phyloP scores from a whole-genome alignment of 2,329 filamentous ascomycete species.

The Hymenoscyphus occultus region DNA sequence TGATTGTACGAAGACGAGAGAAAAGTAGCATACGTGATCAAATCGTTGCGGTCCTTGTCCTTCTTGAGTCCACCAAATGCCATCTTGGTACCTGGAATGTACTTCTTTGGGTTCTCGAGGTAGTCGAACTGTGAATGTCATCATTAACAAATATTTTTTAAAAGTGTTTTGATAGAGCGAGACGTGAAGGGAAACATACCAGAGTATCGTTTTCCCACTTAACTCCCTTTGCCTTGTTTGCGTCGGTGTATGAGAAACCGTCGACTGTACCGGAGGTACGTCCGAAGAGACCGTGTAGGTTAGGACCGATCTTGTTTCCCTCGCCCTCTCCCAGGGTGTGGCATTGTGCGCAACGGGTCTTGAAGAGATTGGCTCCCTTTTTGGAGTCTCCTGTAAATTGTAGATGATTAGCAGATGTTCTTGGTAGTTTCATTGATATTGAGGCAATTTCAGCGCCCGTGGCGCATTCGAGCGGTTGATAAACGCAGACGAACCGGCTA shows the following conservation, averaged over 20 bases:
- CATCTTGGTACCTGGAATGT: slow-evolving; percentile 99
- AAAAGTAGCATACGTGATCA: slow-evolving; percentile 78
- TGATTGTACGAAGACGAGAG: background rate
- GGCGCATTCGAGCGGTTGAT: slow-evolving; percentile 23
- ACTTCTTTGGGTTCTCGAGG: slow-evolving; percentile 99
- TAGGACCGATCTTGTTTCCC: slow-evolving; percentile 97
- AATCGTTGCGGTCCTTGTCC: slow-evolving; percentile 97
- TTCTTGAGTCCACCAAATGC: slow-evolving; percentile 99
- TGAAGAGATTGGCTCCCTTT: slow-evolving; percentile 99
- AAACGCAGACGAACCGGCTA: background rate
- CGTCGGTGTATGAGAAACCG: slow-evolving; percentile 96
- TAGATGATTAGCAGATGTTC: slow-evolving; percentile 33
- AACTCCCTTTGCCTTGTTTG: slow-evolving; percentile 97
- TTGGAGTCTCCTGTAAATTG: slow-evolving; percentile 72
- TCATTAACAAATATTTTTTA: background rate
- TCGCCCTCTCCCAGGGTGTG: slow-evolving; percentile 90
- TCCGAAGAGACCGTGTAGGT: slow-evolving; percentile 95
- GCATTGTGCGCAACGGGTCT: slow-evolving; percentile 98
- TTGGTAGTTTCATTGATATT: background rate
- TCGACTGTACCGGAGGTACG: slow-evolving; percentile 89
- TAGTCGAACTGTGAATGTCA: slow-evolving; percentile 73
- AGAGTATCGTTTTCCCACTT: slow-evolving; percentile 83
- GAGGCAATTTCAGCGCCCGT: slow-evolving; percentile 1
- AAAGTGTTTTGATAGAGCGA: background rate
- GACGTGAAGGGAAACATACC: slow-evolving; percentile 47